phyloP scores from a whole-genome alignment of 371 early-diverging fungal genomes.

The Mucor plumbeus region DNA sequence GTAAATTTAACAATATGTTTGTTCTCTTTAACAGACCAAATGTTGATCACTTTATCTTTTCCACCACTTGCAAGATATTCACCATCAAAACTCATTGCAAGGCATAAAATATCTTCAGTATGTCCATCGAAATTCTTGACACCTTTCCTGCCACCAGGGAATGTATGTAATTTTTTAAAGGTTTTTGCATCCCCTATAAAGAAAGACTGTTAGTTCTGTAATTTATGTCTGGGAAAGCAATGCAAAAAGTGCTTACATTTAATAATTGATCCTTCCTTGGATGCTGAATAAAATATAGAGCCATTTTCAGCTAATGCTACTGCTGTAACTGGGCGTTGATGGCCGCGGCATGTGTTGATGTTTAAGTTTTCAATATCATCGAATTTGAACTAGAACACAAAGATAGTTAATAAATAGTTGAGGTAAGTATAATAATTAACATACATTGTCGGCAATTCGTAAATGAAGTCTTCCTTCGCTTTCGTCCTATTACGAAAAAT shows the following conservation, averaged over 20 bases:
- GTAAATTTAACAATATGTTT: slow-evolving; percentile 74
- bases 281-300: slow-evolving; percentile 79
- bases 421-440: background rate
- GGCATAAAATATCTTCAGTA: slow-evolving; percentile 76
- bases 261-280: slow-evolving; percentile 88
- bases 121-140: slow-evolving; percentile 82
- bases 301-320: slow-evolving; percentile 75
- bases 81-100: slow-evolving; percentile 86
- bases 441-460: slow-evolving; percentile 56
- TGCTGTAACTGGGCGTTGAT: slow-evolving; percentile 80
- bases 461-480: slow-evolving; percentile 57
- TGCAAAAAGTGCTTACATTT: slow-evolving; percentile 66
- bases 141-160: slow-evolving; percentile 78
- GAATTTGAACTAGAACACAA: slow-evolving; percentile 45
- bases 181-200: slow-evolving; percentile 63
- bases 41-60: slow-evolving; percentile 85
- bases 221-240: background rate
- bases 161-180: slow-evolving; percentile 61
- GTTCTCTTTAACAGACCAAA: slow-evolving; percentile 87
- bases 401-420: background rate
- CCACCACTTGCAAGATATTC: slow-evolving; percentile 87
- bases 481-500: slow-evolving; percentile 48
- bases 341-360: slow-evolving; percentile 60
- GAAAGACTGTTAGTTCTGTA: background rate
- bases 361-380: slow-evolving; percentile 46